phyloP scores from a whole-genome alignment of 768 basidiomycete species.

The Russula virescens region DNA sequence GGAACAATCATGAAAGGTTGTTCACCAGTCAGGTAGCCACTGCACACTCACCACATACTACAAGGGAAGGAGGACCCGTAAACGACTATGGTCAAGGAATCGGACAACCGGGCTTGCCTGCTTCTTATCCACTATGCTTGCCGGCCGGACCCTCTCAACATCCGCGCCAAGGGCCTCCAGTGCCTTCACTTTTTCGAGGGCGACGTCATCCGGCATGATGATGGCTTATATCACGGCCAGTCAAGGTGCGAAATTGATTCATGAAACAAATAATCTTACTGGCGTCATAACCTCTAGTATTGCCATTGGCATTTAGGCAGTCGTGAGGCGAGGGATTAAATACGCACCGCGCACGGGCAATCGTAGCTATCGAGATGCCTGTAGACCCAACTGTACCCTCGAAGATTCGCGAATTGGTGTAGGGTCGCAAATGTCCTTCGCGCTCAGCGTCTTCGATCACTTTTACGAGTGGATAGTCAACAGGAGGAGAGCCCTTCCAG shows the following conservation, averaged over 20 bases:
- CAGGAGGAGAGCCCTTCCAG: not conserved
- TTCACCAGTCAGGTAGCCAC: not conserved
- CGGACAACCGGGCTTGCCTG: constrained; percentile 48
- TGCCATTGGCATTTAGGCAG: not conserved
- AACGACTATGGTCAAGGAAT: constrained; percentile 19
- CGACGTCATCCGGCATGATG: constrained; percentile 86
- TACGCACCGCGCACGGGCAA: constrained; percentile 75
- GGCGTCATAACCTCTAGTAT: constrained; percentile 73
- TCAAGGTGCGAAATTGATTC: not conserved
- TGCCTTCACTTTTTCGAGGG: constrained; percentile 85
- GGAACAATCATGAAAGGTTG: not conserved
- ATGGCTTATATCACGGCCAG: constrained; percentile 49
- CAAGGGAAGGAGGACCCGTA: constrained; percentile 17
- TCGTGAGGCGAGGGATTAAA: not conserved
- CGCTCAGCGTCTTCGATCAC: constrained; percentile 94
- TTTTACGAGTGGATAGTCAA: constrained; percentile 31
- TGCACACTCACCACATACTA: constrained; percentile 35
- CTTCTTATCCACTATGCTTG: constrained; percentile 95
- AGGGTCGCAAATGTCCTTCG: constrained; percentile 71
- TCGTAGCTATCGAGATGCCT: constrained; percentile 93
- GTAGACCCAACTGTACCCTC: constrained; percentile 97
- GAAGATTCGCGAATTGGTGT: constrained; percentile 89
- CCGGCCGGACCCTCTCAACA: constrained; percentile 88
- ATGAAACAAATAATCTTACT: constrained; percentile 43
- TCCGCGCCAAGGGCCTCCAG: constrained; percentile 78